Conservation (phyloP, 2,329 filamentous ascomycete genomes). For the Colletotrichum lupini region DNA sequence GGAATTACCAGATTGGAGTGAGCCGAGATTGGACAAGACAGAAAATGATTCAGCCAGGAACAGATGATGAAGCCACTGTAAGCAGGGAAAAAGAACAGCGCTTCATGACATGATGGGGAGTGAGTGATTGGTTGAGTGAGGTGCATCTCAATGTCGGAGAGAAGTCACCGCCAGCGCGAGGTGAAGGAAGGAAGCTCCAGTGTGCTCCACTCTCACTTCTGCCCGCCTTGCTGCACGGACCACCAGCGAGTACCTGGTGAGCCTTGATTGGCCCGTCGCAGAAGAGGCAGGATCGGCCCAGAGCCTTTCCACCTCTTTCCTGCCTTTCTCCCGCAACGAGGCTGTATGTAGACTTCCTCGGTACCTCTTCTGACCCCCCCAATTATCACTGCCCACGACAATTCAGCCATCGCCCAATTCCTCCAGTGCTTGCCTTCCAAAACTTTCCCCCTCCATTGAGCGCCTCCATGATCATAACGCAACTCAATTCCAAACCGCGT, state of each 20-base stretch:
- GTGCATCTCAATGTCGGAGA: not conserved
- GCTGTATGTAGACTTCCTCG: not conserved
- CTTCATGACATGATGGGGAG: not conserved
- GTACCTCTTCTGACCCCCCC: not conserved
- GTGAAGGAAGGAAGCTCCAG: not conserved
- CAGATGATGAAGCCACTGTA: not conserved
- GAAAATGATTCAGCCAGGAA: not conserved
- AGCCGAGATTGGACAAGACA: not conserved
- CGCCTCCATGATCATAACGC: constrained; percentile 7
- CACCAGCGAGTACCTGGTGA: not conserved
- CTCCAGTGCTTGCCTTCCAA: not conserved
- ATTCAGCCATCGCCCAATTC: not conserved
- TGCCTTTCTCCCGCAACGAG: constrained; percentile 1
- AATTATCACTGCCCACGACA: not conserved
- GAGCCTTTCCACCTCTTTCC: not conserved
- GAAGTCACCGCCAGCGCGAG: not conserved
- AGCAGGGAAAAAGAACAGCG: not conserved
- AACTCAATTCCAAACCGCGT: not conserved
- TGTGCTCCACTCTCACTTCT: not conserved
- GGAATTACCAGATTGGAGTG: not conserved
- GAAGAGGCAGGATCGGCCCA: not conserved
- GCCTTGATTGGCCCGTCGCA: not conserved
- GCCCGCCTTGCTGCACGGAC: not conserved
- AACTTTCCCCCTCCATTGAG: not conserved
- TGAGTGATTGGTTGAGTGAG: not conserved